Evolutionary conservation across 2,329 filamentous ascomycete genomes (phyloP), one percentile per base, ranked within the genome.

Genomic region (Elsinoe fawcettii): DNA sequence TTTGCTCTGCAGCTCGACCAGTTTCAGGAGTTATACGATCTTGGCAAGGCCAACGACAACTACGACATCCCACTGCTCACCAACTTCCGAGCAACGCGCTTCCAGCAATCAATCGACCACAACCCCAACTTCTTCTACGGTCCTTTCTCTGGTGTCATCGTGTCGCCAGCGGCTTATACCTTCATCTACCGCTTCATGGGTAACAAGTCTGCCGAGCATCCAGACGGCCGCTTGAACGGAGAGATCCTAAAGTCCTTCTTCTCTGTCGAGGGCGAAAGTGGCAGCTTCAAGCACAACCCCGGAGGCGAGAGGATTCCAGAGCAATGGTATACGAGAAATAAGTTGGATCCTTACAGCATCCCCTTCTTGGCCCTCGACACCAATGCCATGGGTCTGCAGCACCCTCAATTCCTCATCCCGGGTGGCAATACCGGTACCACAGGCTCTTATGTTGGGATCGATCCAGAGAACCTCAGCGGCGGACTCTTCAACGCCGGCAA

Each of bases 231-330:
- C 22, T 63, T 74, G 8, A 67, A 70, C 60, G 66, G 68, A 55
- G 62, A 70, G 8, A 65, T 69, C 1, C 62, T 76, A 9, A 74
- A 72, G 61, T 69, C 66, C 44, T 75, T 74, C 66, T 70, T 68
- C 59, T 65, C 71, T 55, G 65, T 75, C 41, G 63, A 60, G 4
- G 71, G 70, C 16, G 60, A 65, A 1, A 66, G 66, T 5, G 64
- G 67, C 32, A 65, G 66, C 58, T 66, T 69, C 55, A 58, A 56
- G 9, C 70, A 69, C 62, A 66, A 62, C 2, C 63, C 61, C 7
- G 73, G 71, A 25, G 58, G 70, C 43, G 74, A 76, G 61, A 63
- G 66, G 5, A 73, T 76, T 57, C 74, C 74, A 2, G 65, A 73
- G 36, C 73, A 75, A 62, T 70, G 65, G 66, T 69, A 69, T 63